These are phyloP conservation scores for Massarina eburnea DNA, from an alignment of 2,329 filamentous ascomycete species.

Conservation along the genomic window DNA sequence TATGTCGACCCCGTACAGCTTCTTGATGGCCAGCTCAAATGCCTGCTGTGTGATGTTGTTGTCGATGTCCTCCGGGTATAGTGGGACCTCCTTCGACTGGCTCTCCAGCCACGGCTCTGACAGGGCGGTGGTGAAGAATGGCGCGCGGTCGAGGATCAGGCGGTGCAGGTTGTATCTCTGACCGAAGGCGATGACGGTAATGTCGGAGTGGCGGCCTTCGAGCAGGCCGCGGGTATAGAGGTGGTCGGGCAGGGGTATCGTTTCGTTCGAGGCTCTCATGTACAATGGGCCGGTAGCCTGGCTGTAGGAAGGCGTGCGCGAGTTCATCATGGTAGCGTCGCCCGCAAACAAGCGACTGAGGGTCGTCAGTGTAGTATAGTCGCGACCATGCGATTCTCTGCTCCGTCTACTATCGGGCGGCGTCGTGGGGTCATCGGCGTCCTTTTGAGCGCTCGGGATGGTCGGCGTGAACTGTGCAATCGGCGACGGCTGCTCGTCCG, in stretches of 20 bases:
- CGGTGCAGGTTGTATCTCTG: conserved; percentile 56
- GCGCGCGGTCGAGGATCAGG: conserved; percentile 57
- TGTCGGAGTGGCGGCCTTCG: conserved; percentile 56
- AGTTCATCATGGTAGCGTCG: conserved; percentile 39
- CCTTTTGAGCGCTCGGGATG: conserved; percentile 50
- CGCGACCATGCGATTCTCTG: conserved; percentile 32
- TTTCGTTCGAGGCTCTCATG: conserved; percentile 37
- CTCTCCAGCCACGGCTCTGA: conserved; percentile 60
- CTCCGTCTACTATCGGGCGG: conserved; percentile 36
- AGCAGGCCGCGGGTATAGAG: conserved; percentile 56
- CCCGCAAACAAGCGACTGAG: conserved; percentile 50
- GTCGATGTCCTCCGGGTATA: conserved; percentile 58
- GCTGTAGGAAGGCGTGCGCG: conserved; percentile 47
- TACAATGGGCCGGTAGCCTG: conserved; percentile 39
- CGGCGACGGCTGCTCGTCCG: conserved; percentile 27
- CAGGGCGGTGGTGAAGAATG: conserved; percentile 58
- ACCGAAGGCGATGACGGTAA: conserved; percentile 56
- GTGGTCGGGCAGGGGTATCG: conserved; percentile 52
- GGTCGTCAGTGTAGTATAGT: conserved; percentile 47
- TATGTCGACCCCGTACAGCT: conserved; percentile 55
- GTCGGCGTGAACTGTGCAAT: conserved; percentile 34
- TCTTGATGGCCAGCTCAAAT: conserved; percentile 58
- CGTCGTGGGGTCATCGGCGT: conserved; percentile 51
- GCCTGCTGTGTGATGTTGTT: conserved; percentile 54
- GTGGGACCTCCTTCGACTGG: conserved; percentile 52